Evolutionary conservation across 305 asterid species (phyloP), one percentile per base, ranked within the genome.

Genomic region (Rubia balearica): DNA sequence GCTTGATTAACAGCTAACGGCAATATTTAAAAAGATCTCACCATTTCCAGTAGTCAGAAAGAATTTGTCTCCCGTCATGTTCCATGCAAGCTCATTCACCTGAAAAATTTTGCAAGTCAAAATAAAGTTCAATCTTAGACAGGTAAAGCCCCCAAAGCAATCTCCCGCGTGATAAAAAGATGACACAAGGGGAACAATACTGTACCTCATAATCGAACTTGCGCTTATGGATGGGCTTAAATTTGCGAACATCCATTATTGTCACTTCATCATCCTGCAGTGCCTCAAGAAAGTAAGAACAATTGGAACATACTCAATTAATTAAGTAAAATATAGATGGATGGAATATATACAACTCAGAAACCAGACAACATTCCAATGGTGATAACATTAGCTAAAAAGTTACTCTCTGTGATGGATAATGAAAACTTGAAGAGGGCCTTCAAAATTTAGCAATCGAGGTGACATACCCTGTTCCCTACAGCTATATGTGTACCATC

Each of bases 71-170:
- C 97, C 97, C 22, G 90, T 78, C 79, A 80, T 81, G 78, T 89
- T 93, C 97, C 98, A 90, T 1, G 96, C 96, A 70, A 94, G 90
- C 86, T 94, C 98, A 79, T 94, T 94, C 71, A 94, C 98, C 98
- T 91, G 88, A 74, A n/a, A 10, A 4, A 0, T 0, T 36, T 64
- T 38, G 16, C 19, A 38, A 64, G 22, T 64, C 51, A 40, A 12
- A 16, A 38, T 13, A 12, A 17, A 14, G 68, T 27, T 46, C 40
- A 41, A n/a, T 5, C 36, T 64, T 16, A 6, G 61, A 61, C 17
- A 0, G 56, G 57, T 49, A 5, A 49, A 49, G 57, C 59, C 22
- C 24, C 59, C 22, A 51, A 51, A 51, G 59, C 8, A 51, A 51
- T 16, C 17, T 17, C 59, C 4, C 14, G 59, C 3, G 9, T 51